Conservation (phyloP, 2,329 filamentous ascomycete genomes). For the Aspergillus bombycis region DNA sequence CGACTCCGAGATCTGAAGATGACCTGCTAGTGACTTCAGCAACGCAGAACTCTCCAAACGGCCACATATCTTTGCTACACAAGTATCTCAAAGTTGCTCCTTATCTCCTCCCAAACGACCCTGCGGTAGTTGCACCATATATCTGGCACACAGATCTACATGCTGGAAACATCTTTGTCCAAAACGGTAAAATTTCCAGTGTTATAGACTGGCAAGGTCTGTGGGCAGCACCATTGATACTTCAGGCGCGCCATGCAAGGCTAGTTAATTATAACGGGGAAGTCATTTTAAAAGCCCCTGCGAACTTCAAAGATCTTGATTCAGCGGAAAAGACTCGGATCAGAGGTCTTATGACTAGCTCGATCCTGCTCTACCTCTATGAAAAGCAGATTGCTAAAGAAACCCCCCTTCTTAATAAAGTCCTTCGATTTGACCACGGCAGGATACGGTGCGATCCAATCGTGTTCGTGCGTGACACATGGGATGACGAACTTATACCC, state of each 20-base stretch:
- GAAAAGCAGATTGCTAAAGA: conserved; percentile 19
- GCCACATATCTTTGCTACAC: conserved; percentile 38
- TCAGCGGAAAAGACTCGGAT: conserved; percentile 17
- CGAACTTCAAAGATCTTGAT: conserved; percentile 27
- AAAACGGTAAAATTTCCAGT: conserved; percentile 37
- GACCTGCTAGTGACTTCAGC: conserved; percentile 27
- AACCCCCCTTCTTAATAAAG: conserved; percentile 19
- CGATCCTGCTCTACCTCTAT: conserved; percentile 28
- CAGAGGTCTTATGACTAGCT: conserved; percentile 23
- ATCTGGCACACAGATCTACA: conserved; percentile 47
- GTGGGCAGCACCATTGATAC: conserved; percentile 33
- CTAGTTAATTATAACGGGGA: conserved; percentile 31
- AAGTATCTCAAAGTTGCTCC: conserved; percentile 36
- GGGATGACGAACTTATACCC: conserved; percentile 29
- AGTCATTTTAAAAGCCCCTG: conserved; percentile 27
- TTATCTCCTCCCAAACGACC: conserved; percentile 33
- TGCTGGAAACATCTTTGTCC: conserved; percentile 44
- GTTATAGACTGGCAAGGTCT: conserved; percentile 49
- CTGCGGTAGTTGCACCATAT: conserved; percentile 28
- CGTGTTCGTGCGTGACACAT: conserved; percentile 25
- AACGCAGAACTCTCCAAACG: conserved; percentile 31
- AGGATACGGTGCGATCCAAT: conserved; percentile 23
- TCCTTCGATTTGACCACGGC: conserved; percentile 21
- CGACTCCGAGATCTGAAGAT: conserved; percentile 24
- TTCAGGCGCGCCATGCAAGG: conserved; percentile 25